These are phyloP conservation scores for Papiliotrema flavescens DNA, from an alignment of 1,284 basidiomycete species.

Conservation along the genomic window DNA sequence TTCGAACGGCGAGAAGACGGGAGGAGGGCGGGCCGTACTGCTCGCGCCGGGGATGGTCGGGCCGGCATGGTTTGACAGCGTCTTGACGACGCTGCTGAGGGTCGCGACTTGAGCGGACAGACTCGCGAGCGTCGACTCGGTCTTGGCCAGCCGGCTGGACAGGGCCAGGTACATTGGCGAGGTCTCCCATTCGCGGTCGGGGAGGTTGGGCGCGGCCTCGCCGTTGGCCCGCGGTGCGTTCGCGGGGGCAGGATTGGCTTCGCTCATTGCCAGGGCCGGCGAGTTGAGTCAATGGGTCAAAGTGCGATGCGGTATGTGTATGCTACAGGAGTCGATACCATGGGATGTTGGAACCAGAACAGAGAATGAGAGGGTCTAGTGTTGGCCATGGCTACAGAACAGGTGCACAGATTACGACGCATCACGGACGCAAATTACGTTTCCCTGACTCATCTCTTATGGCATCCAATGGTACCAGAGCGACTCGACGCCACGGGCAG, in stretches of 20 bases:
- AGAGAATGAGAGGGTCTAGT: no score
- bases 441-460: background rate
- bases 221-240: background rate
- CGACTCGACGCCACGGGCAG: no score
- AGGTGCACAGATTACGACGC: background rate
- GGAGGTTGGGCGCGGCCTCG: background rate
- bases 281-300: background rate
- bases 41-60: background rate
- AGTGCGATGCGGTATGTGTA: background rate
- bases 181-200: constrained; percentile 19
- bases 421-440: background rate
- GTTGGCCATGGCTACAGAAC: no score
- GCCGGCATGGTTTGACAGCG: background rate
- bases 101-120: constrained; percentile 39
- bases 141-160: constrained; percentile 28
- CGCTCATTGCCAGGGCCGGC: background rate
- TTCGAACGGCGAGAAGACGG: constrained; percentile 24
- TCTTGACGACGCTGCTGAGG: constrained; percentile 25
- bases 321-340: no score
- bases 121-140: constrained; percentile 29
- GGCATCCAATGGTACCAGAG: no score
- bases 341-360: no score
- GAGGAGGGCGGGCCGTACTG: background rate
- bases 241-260: background rate
- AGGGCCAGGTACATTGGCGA: constrained; percentile 36